Percentiles rank a stretch among this genome's conserved stretches.
Evolutionary conservation across 129 eudicot species (phyloP).

Genomic region (Tanacetum coccineum): DNA sequence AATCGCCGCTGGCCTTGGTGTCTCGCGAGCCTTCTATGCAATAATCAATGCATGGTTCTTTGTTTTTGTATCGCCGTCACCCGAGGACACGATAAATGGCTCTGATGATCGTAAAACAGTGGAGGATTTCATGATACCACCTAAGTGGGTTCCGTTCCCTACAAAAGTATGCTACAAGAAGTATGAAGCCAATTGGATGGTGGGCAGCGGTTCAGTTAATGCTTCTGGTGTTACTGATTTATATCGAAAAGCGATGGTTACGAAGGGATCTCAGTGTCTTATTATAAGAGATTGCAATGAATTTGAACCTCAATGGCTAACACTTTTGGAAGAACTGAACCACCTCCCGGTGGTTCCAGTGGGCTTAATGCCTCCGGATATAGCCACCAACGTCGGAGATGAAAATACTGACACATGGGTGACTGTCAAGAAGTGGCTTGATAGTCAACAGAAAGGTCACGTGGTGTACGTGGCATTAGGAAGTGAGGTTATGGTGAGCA

Average conservation of each 20-base stretch:
- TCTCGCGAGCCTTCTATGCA: constrained; percentile 21
- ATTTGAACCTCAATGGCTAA: constrained; percentile 40
- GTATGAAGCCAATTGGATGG: constrained; percentile 26
- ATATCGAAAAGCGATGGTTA: constrained; percentile 9
- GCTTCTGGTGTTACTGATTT: constrained; percentile 27
- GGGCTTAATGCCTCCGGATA: constrained; percentile 6
- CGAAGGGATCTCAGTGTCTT: constrained; percentile 21
- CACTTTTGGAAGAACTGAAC: constrained; percentile 30
- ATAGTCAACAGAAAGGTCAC: too few species aligned
- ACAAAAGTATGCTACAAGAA: constrained; percentile 25
- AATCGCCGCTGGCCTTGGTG: background rate
- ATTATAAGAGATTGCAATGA: constrained; percentile 26
- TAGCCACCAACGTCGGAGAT: constrained; percentile 25
- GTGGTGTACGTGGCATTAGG: too few species aligned
- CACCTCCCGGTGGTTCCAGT: constrained; percentile 35
- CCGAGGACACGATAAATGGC: constrained; percentile 19
- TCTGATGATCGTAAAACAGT: constrained; percentile 19
- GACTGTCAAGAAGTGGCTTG: too few species aligned
- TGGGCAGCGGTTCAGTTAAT: background rate
- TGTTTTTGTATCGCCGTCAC: constrained; percentile 10
- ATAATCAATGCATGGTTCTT: constrained; percentile 23
- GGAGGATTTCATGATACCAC: constrained; percentile 28
- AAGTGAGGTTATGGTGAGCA: too few species aligned
- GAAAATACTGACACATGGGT: background rate
- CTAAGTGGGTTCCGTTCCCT: constrained; percentile 38